Conservation (phyloP, 805 yeast species). For the Candida pseudoglaebosa region DNA sequence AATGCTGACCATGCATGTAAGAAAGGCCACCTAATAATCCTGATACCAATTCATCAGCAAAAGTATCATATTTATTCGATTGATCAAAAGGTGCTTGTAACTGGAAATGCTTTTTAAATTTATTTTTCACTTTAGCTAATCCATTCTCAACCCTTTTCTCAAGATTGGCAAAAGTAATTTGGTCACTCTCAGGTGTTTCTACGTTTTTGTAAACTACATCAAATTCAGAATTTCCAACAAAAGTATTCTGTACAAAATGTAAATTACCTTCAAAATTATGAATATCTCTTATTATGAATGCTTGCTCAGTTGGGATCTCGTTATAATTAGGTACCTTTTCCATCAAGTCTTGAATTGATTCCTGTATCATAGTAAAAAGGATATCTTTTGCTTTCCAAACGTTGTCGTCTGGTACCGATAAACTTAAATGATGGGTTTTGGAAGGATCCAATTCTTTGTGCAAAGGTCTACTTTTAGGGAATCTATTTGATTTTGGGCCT, state of each 20-base stretch:
- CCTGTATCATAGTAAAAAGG: conserved; percentile 64
- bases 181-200: conserved; percentile 31
- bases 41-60: conserved; percentile 77
- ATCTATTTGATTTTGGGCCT: conserved; percentile 44
- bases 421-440: conserved; percentile 60
- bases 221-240: conserved; percentile 70
- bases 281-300: conserved; percentile 54
- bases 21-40: conserved; percentile 89
- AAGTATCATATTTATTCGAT: conserved; percentile 38
- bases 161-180: conserved; percentile 36
- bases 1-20: conserved; percentile 77
- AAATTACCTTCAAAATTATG: conserved; percentile 66
- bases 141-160: conserved; percentile 28
- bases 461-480: conserved; percentile 29
- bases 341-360: conserved; percentile 52
- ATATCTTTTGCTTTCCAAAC: conserved; percentile 79
- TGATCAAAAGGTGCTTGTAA: conserved; percentile 52
- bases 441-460: conserved; percentile 52
- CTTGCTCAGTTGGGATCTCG: conserved; percentile 44
- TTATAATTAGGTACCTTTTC: conserved; percentile 19
- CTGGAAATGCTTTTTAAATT: conserved; percentile 49
- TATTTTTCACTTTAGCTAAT: conserved; percentile 41
- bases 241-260: conserved; percentile 75
- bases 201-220: conserved; percentile 59
- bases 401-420: conserved; percentile 66